Base-by-base conservation (phyloP, 768 basidiomycete species). In the Dioszegia crocea region DNA sequence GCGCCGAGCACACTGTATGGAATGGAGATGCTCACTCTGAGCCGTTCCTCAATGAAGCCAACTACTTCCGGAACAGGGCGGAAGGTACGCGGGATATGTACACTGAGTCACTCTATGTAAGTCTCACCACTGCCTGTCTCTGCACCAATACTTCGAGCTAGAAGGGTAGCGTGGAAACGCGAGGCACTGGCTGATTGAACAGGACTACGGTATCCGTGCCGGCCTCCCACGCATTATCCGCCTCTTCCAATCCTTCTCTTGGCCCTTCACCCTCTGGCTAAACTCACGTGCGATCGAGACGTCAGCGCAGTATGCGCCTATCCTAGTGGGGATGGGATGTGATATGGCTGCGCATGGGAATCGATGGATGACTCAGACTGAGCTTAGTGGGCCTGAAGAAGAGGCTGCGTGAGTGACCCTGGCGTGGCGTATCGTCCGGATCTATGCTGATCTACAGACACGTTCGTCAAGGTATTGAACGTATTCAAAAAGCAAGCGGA, bases 11-110 rank as follows among this genome's bases (percentile, higher is more conserved):
- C 31, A 67, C 61, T 14, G 33, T 29, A 8, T 70, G 65, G 68
- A 70, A 70, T 43, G 68, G 66, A 2, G 68, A 67, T 45, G 56
- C 56, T 17, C 43, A 45, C 17, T 60, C 57, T 24, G 56, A 57
- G 26, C 56, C 56, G 16, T 57, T 57, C 46, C 26, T 57, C 6
- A 57, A 57, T 26, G 57, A 59, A 23, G 57, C 57, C 19, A 59
- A 59, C 50, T 59, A 59, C 33, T 59, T 16, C n/a, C 38, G 57
- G 17, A 43, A 51, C 19, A 5, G 41, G n/a, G 57, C 41, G 10
- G 57, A 59, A 23, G 57, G 57, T 5, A 39, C 26, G 39, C 10
- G 57, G 23, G 57, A 59, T 29, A 59, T 59, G 57, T 59, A 44
- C 29, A 59, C 57, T 21, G 57, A 59, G 40, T 59, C 57, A 0